Conservation (phyloP, 2,329 filamentous ascomycete species). For the Nemania bipapillata region DNA sequence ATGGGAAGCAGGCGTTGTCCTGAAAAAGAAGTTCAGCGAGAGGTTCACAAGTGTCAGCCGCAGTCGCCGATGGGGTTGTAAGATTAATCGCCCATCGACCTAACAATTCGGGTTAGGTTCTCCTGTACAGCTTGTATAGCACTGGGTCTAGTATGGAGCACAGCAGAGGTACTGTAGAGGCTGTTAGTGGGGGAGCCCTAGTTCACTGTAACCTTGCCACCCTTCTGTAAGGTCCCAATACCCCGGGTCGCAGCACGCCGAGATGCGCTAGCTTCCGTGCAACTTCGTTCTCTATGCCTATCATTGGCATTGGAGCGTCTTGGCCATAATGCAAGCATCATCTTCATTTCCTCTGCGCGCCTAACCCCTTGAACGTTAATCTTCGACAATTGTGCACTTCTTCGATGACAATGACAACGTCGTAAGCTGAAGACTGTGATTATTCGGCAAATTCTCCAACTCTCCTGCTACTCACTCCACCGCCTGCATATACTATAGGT, state of each 20-base stretch:
- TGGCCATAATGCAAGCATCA: no score
- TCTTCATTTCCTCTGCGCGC: no score
- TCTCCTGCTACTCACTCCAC: neutral
- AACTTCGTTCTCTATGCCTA: no score
- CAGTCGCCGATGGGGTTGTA: conserved; percentile 1
- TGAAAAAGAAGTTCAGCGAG: conserved; percentile 30
- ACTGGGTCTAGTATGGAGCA: neutral
- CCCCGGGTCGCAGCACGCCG: conserved; percentile 20
- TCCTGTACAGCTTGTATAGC: neutral
- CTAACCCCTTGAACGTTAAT: no score
- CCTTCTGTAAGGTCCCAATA: neutral
- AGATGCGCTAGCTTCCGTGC: neutral
- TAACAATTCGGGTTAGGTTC: conserved; percentile 37
- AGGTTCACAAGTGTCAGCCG: neutral
- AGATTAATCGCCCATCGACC: conserved; percentile 28
- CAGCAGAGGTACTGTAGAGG: neutral
- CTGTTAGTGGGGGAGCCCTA: neutral
- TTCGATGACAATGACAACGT: no score
- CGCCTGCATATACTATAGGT: neutral
- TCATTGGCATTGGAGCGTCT: no score
- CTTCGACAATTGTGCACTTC: no score
- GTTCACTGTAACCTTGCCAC: neutral
- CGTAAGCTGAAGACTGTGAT: no score
- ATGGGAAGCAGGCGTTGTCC: conserved; percentile 17
- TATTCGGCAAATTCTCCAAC: neutral